Evolutionary conservation across 495 filamentous ascomycete genomes (phyloP).

Genomic region (Diplogelasinospora grovesii): DNA sequence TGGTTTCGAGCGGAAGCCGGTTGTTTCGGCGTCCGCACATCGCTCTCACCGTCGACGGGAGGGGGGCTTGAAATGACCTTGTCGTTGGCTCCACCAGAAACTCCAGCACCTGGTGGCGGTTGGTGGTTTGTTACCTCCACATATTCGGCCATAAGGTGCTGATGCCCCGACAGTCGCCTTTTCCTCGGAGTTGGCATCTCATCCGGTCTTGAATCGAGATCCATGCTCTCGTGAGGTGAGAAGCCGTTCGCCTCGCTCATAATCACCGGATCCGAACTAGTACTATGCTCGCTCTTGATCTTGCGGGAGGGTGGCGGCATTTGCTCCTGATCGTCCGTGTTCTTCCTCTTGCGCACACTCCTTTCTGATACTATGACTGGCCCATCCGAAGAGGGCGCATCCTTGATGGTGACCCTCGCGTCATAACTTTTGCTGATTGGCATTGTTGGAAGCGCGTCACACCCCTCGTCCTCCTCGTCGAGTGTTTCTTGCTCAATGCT

Average conservation of each 20-base stretch:
- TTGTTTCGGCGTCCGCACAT: too few species aligned
- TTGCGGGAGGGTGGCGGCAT: slow-evolving; percentile 9
- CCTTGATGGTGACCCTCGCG: slow-evolving; percentile 30
- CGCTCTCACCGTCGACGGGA: too few species aligned
- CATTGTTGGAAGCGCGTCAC: slow-evolving; percentile 23
- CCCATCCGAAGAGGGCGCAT: slow-evolving; percentile 39
- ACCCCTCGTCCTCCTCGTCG: slow-evolving; percentile 1
- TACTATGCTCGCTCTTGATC: slow-evolving; percentile 29
- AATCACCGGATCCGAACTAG: slow-evolving; percentile 30
- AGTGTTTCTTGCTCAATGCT: background rate
- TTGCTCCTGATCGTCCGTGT: slow-evolving; percentile 10
- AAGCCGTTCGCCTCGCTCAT: slow-evolving; percentile 25
- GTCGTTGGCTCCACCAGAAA: too few species aligned
- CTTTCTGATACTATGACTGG: slow-evolving; percentile 39
- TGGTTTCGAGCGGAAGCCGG: too few species aligned
- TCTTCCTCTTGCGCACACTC: slow-evolving; percentile 36
- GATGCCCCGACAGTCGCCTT: slow-evolving; percentile 9
- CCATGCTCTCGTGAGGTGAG: slow-evolving; percentile 52
- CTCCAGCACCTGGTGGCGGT: too few species aligned
- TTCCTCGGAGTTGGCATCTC: slow-evolving; percentile 60
- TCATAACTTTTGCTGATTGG: background rate
- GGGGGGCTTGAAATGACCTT: too few species aligned
- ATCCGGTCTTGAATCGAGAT: slow-evolving; percentile 60
- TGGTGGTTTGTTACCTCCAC: too few species aligned
- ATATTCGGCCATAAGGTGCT: background rate